Evolutionary conservation across 768 basidiomycete species (phyloP).

Genomic region (Steccherinum ochraceum): DNA sequence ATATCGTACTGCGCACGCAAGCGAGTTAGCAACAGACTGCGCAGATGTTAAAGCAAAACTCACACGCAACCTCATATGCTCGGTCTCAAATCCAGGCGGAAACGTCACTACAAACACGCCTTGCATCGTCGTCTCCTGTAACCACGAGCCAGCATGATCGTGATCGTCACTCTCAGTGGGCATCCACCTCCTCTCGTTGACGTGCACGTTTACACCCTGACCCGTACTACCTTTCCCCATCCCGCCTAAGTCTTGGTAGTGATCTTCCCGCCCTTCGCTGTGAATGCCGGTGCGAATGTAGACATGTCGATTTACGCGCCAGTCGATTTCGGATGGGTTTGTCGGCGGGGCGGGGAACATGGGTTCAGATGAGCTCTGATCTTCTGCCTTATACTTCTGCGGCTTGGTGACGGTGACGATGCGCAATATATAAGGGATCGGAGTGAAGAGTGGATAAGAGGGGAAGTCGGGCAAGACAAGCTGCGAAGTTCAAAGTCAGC

Average conservation of each 20-base stretch:
- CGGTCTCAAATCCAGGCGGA: background rate
- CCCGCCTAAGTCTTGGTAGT: background rate
- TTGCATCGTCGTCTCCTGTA: background rate
- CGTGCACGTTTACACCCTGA: background rate
- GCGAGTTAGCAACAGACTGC: background rate
- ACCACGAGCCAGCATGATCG: background rate
- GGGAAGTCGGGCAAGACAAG: conserved; percentile 12
- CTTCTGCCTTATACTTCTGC: conserved; percentile 9
- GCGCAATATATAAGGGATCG: conserved; percentile 16
- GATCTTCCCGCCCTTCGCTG: background rate
- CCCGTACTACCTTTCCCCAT: background rate
- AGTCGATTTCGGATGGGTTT: conserved; percentile 9
- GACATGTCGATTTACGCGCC: conserved; percentile 10
- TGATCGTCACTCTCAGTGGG: background rate
- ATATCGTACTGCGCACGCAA: conserved; percentile 6
- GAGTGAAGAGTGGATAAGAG: conserved; percentile 14
- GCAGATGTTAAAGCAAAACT: background rate
- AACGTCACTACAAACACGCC: background rate
- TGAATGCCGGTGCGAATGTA: background rate
- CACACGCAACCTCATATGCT: background rate
- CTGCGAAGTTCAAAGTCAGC: conserved; percentile 2
- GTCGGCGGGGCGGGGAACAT: conserved; percentile 15
- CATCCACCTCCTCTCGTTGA: background rate
- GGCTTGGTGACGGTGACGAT: conserved; percentile 13
- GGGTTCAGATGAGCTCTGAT: background rate